Evolutionary conservation across 352 stramenopile species (phyloP).

Genomic region (Phytophthora meadii): DNA sequence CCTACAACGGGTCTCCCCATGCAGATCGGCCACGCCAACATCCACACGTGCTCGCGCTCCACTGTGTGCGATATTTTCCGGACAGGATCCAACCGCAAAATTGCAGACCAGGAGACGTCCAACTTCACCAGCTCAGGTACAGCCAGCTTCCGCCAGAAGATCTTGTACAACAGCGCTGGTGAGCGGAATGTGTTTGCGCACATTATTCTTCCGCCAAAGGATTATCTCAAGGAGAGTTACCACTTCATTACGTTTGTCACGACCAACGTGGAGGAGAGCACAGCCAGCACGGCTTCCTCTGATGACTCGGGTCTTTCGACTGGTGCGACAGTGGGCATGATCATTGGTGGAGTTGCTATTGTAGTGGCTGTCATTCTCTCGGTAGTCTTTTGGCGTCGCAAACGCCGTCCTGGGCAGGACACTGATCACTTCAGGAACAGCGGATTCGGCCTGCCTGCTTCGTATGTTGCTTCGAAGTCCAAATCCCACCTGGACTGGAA

Average conservation of each 20-base stretch:
- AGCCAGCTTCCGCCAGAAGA: slow-evolving; percentile 65
- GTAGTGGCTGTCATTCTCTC: slow-evolving; percentile 54
- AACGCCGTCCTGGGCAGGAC: slow-evolving; percentile 43
- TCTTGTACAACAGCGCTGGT: slow-evolving; percentile 51
- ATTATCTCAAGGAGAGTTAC: slow-evolving; percentile 68
- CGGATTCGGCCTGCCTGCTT: slow-evolving; percentile 51
- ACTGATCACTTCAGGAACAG: slow-evolving; percentile 68
- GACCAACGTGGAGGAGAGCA: slow-evolving; percentile 41
- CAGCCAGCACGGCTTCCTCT: slow-evolving; percentile 12
- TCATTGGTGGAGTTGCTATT: slow-evolving; percentile 54
- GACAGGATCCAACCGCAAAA: slow-evolving; percentile 67
- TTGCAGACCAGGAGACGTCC: slow-evolving; percentile 73
- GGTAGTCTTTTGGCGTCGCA: slow-evolving; percentile 69
- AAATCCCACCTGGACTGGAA: slow-evolving; percentile 72
- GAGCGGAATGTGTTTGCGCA: slow-evolving; percentile 84
- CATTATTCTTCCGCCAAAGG: slow-evolving; percentile 66
- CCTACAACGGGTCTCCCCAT: slow-evolving; percentile 60
- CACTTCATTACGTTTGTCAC: slow-evolving; percentile 85
- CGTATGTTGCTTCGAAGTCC: slow-evolving; percentile 59
- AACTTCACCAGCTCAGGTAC: slow-evolving; percentile 75
- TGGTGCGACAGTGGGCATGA: slow-evolving; percentile 46
- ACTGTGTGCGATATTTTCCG: slow-evolving; percentile 82
- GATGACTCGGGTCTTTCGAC: slow-evolving; percentile 46
- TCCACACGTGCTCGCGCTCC: slow-evolving; percentile 74
- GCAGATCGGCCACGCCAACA: slow-evolving; percentile 78